Base-by-base conservation (phyloP, 2,329 filamentous ascomycete species). In the Chaetomium strumarium region DNA sequence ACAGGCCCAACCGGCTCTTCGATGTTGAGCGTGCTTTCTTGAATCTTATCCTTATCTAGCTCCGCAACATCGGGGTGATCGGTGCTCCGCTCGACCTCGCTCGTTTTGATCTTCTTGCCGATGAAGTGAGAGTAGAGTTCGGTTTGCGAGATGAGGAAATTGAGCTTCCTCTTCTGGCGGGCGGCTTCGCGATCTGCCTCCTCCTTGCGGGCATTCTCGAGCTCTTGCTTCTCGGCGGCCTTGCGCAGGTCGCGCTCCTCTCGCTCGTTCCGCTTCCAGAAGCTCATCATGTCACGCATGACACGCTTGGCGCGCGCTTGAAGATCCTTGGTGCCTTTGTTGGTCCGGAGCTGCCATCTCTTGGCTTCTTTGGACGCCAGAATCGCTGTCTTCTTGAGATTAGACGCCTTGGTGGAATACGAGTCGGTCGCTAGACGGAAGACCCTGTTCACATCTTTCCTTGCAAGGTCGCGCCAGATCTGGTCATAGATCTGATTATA, bases 101-200 rank as follows among this genome's bases (percentile, higher is more conserved):
- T 87, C 1, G 92, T 97, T 74, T 96, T 96, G 72, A 97, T 95
- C 77, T 99, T 99, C 75, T 96, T 95, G 68, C 93, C 92, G 63
- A 99, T 96, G 71, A 99, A 99, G 77, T 99, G 93, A 39, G 92
- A 97, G 76, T 99, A 99, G 46, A 99, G 79, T 68, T 99, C 93
- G 1, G 93, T 99, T 73, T 99, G 93, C 1, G 92, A 96, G 69
- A 99, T 99, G 58, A 99, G 80, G 79, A 99, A 99, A 73, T 99
- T 97, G 68, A 99, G 88, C 75, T 99, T 99, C 64, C 93, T 85
- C 81, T 95, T 96, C 74, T 99, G 93, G 59, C 93, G 83, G 62
- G 95, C 95, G 14, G 93, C 90, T 79, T 99, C 93, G 60, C 95
- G 90, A 63, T 97, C 93, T 5, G 93, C 93, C 75, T 99, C 93